Evolutionary conservation across 2,329 filamentous ascomycete species (phyloP).

Genomic region (Seiridium cupressi): DNA sequence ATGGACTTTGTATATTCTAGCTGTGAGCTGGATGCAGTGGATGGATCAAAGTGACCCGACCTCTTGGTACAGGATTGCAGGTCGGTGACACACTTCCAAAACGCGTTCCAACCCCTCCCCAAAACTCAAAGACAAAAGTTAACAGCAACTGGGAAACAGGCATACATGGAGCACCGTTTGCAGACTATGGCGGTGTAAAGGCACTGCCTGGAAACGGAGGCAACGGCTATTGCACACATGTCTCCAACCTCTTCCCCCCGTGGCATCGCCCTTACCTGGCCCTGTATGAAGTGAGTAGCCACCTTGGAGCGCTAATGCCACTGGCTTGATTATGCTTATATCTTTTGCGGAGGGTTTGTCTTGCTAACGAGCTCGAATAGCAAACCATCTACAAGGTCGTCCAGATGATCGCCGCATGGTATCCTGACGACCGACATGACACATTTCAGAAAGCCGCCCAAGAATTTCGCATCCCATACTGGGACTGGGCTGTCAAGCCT

Average conservation of each 20-base stretch:
- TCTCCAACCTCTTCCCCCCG: conserved; percentile 70
- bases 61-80: conserved; percentile 78
- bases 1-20: conserved; percentile 77
- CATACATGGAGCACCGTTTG: conserved; percentile 75
- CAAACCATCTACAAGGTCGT: conserved; percentile 30
- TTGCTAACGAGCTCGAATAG: conserved; percentile 37
- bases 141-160: conserved; percentile 40
- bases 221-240: conserved; percentile 75
- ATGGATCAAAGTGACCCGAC: conserved; percentile 60
- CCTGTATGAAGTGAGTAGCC: conserved; percentile 50
- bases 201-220: conserved; percentile 49
- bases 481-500: conserved; percentile 56
- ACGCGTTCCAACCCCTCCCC: too few relatives aligned
- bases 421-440: conserved; percentile 40
- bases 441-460: conserved; percentile 50
- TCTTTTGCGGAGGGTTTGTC: not conserved
- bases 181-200: conserved; percentile 51
- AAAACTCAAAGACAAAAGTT: conserved; percentile 4
- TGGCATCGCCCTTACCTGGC: conserved; percentile 84
- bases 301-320: not conserved
- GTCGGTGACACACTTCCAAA: conserved; percentile 40
- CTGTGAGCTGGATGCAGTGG: conserved; percentile 69
- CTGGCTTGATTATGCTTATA: too few relatives aligned
- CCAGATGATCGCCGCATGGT: conserved; percentile 29
- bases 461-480: conserved; percentile 56